These are phyloP conservation scores for Fusarium veterinarium DNA, from an alignment of 2,329 filamentous ascomycete genomes.

Conservation along the genomic window DNA sequence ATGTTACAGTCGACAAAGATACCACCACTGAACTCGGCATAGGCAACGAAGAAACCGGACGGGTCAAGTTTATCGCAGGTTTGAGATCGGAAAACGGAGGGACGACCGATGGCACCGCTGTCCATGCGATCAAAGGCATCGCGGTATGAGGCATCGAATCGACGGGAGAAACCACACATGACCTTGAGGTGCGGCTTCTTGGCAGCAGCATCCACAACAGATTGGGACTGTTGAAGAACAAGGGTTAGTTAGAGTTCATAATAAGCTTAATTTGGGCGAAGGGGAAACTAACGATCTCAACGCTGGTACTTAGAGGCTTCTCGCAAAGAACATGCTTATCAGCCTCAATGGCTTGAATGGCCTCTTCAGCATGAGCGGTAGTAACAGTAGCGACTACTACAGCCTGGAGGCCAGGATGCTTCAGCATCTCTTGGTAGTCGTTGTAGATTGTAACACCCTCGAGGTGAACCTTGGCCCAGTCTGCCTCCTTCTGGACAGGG, in stretches of 20 bases:
- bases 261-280: not conserved
- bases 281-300: conserved; percentile 62
- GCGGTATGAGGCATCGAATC: conserved; percentile 74
- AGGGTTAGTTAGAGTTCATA: not conserved
- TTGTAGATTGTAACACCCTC: conserved; percentile 41
- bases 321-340: conserved; percentile 45
- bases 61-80: conserved; percentile 76
- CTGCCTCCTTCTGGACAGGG: conserved; percentile 40
- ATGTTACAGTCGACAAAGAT: conserved; percentile 79
- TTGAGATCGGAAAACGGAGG: conserved; percentile 72
- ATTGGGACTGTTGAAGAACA: conserved; percentile 60
- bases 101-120: conserved; percentile 67
- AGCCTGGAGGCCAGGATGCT: conserved; percentile 43
- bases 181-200: conserved; percentile 72
- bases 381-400: conserved; percentile 44
- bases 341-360: conserved; percentile 44
- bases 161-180: conserved; percentile 58
- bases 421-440: conserved; percentile 45
- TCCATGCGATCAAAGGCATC: conserved; percentile 66
- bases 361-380: conserved; percentile 43
- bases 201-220: conserved; percentile 67
- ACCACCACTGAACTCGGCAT: conserved; percentile 72
- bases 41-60: conserved; percentile 75
- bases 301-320: conserved; percentile 44
- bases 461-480: conserved; percentile 40